Evolutionary conservation across 306 rosid genomes (phyloP).

Genomic region (Comarum palustre): DNA sequence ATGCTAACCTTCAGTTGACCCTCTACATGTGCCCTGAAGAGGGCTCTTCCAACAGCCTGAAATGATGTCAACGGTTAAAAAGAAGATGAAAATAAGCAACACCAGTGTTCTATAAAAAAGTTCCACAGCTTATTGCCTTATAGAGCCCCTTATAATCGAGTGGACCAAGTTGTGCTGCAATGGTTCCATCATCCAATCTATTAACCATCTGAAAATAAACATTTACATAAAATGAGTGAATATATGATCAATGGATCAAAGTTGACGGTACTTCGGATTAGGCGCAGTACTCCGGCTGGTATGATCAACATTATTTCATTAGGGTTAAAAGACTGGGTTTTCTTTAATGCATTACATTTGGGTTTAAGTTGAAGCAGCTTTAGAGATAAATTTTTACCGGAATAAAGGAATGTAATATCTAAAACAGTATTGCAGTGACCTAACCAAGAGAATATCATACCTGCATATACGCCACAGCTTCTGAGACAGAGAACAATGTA

Average conservation of each 20-base stretch:
- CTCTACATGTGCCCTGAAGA: constrained; percentile 95
- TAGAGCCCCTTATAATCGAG: constrained; percentile 90
- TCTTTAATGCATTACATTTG: background rate
- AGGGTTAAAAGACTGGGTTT: background rate
- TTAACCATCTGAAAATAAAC: constrained; percentile 83
- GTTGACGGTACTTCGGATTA: background rate
- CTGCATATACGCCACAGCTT: constrained; percentile 99
- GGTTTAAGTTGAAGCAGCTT: background rate
- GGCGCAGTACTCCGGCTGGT: background rate
- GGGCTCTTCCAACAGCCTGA: constrained; percentile 97
- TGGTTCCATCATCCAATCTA: constrained; percentile 80
- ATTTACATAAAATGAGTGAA: constrained; percentile 26
- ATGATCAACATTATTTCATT: background rate
- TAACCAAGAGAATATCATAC: constrained; percentile 31
- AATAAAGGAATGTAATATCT: background rate
- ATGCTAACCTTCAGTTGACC: constrained; percentile 86
- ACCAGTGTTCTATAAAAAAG: constrained; percentile 7
- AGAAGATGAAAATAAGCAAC: constrained; percentile 21
- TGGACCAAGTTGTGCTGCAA: constrained; percentile 65
- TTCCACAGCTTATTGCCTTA: constrained; percentile 49
- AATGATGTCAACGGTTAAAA: constrained; percentile 40
- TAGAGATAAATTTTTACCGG: background rate
- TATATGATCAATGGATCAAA: constrained; percentile 1
- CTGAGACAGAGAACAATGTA: constrained; percentile 91
- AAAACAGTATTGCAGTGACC: background rate